Evolutionary conservation across 2,329 filamentous ascomycete species (phyloP).

Genomic region (Hypoxylon sp.): DNA sequence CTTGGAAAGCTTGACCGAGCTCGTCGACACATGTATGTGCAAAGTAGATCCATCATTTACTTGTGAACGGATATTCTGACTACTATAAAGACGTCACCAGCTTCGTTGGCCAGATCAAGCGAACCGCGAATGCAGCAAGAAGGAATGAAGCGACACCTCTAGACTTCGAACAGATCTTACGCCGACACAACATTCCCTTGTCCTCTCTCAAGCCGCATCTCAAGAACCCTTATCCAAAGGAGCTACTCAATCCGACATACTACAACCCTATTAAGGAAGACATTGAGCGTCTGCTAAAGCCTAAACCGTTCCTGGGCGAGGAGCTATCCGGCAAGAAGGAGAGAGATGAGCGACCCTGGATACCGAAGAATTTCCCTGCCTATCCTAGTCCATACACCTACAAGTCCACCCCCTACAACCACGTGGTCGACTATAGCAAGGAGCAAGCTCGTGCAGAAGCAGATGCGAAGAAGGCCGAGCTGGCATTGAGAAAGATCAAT

Average conservation of each 20-base stretch:
- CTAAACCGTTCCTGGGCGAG: conserved; percentile 63
- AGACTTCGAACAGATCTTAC: conserved; percentile 70
- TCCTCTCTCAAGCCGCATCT: conserved; percentile 70
- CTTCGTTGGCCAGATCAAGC: conserved; percentile 65
- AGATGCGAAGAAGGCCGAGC: conserved; percentile 73
- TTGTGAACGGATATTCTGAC: conserved; percentile 47
- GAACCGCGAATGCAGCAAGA: conserved; percentile 63
- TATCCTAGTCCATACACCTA: conserved; percentile 77
- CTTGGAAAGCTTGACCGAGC: conserved; percentile 69
- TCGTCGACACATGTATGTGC: conserved; percentile 70
- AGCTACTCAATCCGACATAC: conserved; percentile 58
- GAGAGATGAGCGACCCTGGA: conserved; percentile 69
- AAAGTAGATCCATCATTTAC: not conserved
- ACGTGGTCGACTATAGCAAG: conserved; percentile 62
- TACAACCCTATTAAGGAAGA: conserved; percentile 58
- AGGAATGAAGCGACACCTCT: conserved; percentile 68
- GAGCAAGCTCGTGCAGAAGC: conserved; percentile 72
- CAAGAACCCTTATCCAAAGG: conserved; percentile 64
- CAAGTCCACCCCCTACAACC: conserved; percentile 67
- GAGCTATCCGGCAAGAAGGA: conserved; percentile 72
- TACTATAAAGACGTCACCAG: conserved; percentile 62
- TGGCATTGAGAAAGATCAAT: conserved; percentile 71
- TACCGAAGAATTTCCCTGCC: conserved; percentile 71
- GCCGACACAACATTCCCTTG: conserved; percentile 66
- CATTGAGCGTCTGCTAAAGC: conserved; percentile 57